A percentile compares a stretch with the other conserved stretches of the same genome.
Conservation (phyloP, 2,329 filamentous ascomycete species). For the Penicillium fuscoglaucum region DNA sequence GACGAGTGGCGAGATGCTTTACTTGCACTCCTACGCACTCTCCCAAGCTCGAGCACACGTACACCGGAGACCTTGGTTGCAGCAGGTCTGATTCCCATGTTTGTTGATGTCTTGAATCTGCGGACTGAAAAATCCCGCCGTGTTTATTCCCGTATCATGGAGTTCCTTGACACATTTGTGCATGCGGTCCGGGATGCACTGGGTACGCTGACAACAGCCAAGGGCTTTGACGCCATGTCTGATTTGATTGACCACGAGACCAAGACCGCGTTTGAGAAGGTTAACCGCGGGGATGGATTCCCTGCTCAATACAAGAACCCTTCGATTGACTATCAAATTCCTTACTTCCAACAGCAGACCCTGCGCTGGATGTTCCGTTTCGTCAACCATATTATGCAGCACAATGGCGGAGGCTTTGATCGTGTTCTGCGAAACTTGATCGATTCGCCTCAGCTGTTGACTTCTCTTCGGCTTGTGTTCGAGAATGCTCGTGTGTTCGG, state of each 20-base stretch:
- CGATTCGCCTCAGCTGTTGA: conserved; percentile 82
- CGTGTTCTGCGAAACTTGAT: conserved; percentile 88
- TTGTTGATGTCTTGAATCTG: conserved; percentile 83
- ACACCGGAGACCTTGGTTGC: conserved; percentile 82
- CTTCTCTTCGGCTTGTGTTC: conserved; percentile 76
- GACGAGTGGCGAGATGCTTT: conserved; percentile 90
- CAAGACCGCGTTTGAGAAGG: conserved; percentile 64
- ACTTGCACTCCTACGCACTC: conserved; percentile 80
- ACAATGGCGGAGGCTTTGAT: conserved; percentile 82
- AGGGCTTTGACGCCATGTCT: conserved; percentile 87
- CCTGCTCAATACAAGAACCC: conserved; percentile 71
- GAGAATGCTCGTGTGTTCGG: conserved; percentile 78
- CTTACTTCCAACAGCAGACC: conserved; percentile 89
- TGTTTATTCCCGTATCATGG: conserved; percentile 78
- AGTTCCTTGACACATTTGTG: conserved; percentile 84
- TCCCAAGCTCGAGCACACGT: conserved; percentile 69
- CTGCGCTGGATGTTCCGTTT: conserved; percentile 94
- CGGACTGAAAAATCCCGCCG: conserved; percentile 79
- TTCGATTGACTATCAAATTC: conserved; percentile 88
- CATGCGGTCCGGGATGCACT: conserved; percentile 84
- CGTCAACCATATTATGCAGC: conserved; percentile 88
- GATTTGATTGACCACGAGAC: conserved; percentile 81
- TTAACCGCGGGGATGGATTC: conserved; percentile 70
- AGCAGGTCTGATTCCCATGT: conserved; percentile 83
- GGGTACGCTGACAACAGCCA: conserved; percentile 74